phyloP scores from a whole-genome alignment of 371 early-diverging fungal species.

The Chytridium lagenaria region DNA sequence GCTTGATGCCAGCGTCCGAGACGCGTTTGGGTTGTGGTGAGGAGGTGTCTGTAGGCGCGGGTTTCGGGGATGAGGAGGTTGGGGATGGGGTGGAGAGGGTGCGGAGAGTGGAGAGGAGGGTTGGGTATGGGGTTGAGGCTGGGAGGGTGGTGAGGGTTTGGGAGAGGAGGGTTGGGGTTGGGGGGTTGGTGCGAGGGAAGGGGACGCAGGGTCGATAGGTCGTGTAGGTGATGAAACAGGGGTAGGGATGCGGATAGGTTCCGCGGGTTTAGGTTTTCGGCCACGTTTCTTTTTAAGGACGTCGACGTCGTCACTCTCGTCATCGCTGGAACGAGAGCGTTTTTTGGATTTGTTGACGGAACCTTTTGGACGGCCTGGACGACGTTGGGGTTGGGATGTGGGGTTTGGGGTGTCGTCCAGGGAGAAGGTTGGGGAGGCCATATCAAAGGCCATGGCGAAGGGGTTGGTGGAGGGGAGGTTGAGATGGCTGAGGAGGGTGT shows the following conservation, averaged over 20 bases:
- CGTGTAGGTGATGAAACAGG: too few species aligned
- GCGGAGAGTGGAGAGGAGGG: background rate
- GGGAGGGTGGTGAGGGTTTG: too few species aligned
- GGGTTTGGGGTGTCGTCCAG: too few species aligned
- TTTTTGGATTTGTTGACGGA: conserved; percentile 4
- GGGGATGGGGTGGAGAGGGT: background rate
- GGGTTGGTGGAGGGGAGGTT: too few species aligned
- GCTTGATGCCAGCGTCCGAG: conserved; percentile 11
- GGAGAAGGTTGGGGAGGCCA: too few species aligned
- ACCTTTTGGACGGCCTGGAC: background rate
- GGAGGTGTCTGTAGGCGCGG: conserved; percentile 6
- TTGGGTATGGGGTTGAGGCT: background rate
- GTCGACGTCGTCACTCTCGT: background rate
- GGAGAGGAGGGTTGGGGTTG: too few species aligned
- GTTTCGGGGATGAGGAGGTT: background rate
- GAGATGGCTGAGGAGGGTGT: too few species aligned
- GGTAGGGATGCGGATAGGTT: too few species aligned
- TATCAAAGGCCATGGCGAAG: too few species aligned
- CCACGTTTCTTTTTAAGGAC: background rate
- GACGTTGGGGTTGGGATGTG: too few species aligned
- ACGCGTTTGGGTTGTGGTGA: background rate
- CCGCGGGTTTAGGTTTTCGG: background rate
- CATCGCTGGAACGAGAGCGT: background rate
- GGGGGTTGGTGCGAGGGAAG: too few species aligned
- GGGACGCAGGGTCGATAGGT: too few species aligned